Base-by-base conservation (phyloP, 371 early-diverging fungal species). In the Phascolomyces articulosus region DNA sequence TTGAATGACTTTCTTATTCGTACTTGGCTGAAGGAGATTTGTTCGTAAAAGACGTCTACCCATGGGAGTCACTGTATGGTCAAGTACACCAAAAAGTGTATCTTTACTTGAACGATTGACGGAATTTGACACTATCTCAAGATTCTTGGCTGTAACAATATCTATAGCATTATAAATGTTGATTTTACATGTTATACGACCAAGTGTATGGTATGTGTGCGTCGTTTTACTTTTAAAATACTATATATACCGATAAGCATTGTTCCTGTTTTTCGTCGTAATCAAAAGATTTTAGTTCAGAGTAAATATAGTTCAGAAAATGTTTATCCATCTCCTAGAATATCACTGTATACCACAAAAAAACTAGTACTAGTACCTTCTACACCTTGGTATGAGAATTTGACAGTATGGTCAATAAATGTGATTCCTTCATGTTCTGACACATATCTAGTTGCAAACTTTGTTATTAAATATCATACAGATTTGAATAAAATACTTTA, bases 21-120 rank as follows among this genome's bases (percentile, higher is more conserved):
- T 66, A 23, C 81, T 67, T 1, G 95, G 95, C 58, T 93, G 93
- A 10, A 95, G 64, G 20, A 94, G 84, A 62, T 86, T 92, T 38
- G 80, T 85, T 4, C 92, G 85, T 44, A 95, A 79, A 4, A 93
- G 66, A 2, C 93, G 88, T 3, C 85, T 80, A 1, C 93, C 93
- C 92, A 91, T 91, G 0, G 87, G 78, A 1, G 93, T 93, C 2
- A 60, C 21, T 0, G 92, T 91, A 18, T 83, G 74, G 64, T 90
- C 83, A 15, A 92, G 58, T 1, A 86, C 73, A 7, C 73, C 74
- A 62, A 83, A 83, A 0, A 93, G 77, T 0, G 89, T 84, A 18
- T 82, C 68, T 26, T 72, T 75, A 31, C 75, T 80, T 13, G 64
- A 58, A 18, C 38, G 59, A 21, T 73, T 69, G 26, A 70, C 60